Conservation (phyloP, 2,329 filamentous ascomycete genomes). For the Hypoxylon sp. region DNA sequence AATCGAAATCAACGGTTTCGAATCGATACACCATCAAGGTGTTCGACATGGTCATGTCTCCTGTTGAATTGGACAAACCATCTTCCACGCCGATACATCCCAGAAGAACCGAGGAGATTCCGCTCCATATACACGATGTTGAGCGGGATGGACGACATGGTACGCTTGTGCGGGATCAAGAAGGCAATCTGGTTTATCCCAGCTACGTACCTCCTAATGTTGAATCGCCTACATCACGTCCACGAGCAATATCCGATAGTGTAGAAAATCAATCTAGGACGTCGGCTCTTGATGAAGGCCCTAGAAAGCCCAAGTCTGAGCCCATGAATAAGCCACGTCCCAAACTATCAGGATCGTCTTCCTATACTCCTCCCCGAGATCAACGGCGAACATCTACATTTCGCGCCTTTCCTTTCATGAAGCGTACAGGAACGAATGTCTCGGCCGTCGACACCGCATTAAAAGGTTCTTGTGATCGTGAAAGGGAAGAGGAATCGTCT, state of each 20-base stretch:
- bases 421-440: constrained; percentile 39
- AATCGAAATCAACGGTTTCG: too few species aligned
- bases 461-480: constrained; percentile 8
- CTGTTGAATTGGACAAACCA: constrained; percentile 43
- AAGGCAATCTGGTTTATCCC: constrained; percentile 40
- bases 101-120: constrained; percentile 24
- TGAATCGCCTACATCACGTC: constrained; percentile 30
- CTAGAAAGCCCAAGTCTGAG: constrained; percentile 30
- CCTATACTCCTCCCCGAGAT: constrained; percentile 31
- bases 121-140: constrained; percentile 25
- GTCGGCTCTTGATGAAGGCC: constrained; percentile 9
- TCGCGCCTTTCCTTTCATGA: constrained; percentile 26
- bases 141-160: constrained; percentile 23
- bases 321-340: constrained; percentile 9
- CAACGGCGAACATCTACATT: constrained; percentile 22
- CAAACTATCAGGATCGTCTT: constrained; percentile 12
- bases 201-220: constrained; percentile 40
- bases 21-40: too few species aligned
- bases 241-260: constrained; percentile 13
- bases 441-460: constrained; percentile 32
- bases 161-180: constrained; percentile 34
- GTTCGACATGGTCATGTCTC: constrained; percentile 40
- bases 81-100: constrained; percentile 37
- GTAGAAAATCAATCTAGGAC: constrained; percentile 5
- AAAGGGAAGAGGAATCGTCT: constrained; percentile 28